phyloP scores from a whole-genome alignment of 192 early-diverging fungal genomes.

The Irineochytrium annulatum region DNA sequence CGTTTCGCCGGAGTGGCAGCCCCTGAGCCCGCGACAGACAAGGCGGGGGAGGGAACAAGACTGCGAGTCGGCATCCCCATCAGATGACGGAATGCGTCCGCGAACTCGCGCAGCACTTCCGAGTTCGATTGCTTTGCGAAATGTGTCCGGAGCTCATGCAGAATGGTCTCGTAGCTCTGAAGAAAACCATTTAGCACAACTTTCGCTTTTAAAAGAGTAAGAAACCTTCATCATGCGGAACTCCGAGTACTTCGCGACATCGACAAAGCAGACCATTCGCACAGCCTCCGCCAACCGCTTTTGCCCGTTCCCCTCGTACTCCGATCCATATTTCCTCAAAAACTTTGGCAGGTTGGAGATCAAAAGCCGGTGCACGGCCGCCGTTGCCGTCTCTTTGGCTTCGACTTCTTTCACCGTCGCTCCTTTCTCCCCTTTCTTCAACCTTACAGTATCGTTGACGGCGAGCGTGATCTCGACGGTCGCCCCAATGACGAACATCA shows the following conservation, averaged over 20 bases:
- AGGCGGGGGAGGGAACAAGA: too few relatives aligned
- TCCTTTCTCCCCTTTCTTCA: constrained; percentile 10
- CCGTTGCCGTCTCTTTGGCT: constrained; percentile 8
- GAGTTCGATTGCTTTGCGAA: constrained; percentile 31
- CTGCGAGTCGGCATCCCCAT: neutral
- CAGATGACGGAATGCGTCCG: constrained; percentile 17
- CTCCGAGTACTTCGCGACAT: constrained; percentile 36
- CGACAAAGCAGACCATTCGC: constrained; percentile 25
- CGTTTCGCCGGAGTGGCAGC: too few relatives aligned
- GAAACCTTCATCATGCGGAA: constrained; percentile 38
- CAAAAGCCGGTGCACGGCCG: constrained; percentile 18
- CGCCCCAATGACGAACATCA: constrained; percentile 32
- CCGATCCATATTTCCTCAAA: constrained; percentile 31
- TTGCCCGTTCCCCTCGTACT: constrained; percentile 26
- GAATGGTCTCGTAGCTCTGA: constrained; percentile 31
- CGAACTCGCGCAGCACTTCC: constrained; percentile 32
- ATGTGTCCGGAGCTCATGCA: constrained; percentile 31
- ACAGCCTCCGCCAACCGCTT: constrained; percentile 21
- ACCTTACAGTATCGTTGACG: neutral
- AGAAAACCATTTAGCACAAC: neutral
- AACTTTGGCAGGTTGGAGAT: constrained; percentile 35
- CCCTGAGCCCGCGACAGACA: too few relatives aligned
- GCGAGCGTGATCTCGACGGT: constrained; percentile 14
- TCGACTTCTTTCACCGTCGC: neutral
- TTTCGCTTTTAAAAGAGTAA: neutral